Evolutionary conservation across 2,329 filamentous ascomycete species (phyloP).

Genomic region (Talaromyces sp.): DNA sequence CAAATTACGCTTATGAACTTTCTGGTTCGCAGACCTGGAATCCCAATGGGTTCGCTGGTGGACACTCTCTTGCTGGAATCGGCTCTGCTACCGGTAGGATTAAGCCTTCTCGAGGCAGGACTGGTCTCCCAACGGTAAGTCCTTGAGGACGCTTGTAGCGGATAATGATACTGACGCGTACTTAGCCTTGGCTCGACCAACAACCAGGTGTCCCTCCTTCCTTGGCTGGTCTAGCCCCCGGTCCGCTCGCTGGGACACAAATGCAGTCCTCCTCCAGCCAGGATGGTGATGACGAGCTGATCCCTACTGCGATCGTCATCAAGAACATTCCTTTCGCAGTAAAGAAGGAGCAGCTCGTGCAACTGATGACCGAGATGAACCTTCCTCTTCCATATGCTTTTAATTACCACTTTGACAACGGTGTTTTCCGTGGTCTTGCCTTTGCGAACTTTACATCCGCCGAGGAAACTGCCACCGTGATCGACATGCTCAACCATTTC

Average conservation of each 20-base stretch:
- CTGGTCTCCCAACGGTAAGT: slow-evolving; percentile 71
- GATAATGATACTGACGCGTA: slow-evolving; percentile 10
- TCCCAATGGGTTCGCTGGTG: slow-evolving; percentile 66
- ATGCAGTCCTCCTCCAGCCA: slow-evolving; percentile 35
- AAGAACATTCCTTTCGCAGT: slow-evolving; percentile 99
- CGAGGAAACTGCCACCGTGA: slow-evolving; percentile 88
- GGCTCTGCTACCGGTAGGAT: slow-evolving; percentile 56
- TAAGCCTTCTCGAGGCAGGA: slow-evolving; percentile 55
- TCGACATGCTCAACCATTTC: slow-evolving; percentile 90
- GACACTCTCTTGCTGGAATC: slow-evolving; percentile 61
- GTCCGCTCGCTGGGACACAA: slow-evolving; percentile 14
- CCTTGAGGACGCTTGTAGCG: not conserved
- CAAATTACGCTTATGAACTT: slow-evolving; percentile 66
- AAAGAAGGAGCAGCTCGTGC: slow-evolving; percentile 90
- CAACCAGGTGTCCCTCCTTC: slow-evolving; percentile 42
- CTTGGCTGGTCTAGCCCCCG: slow-evolving; percentile 13
- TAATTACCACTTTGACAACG: slow-evolving; percentile 99
- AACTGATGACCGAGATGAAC: slow-evolving; percentile 90
- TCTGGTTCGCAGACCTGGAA: slow-evolving; percentile 74
- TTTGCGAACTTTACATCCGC: slow-evolving; percentile 98
- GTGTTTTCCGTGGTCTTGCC: slow-evolving; percentile 89
- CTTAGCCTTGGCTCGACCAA: slow-evolving; percentile 62
- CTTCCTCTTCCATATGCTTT: slow-evolving; percentile 95
- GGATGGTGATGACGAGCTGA: slow-evolving; percentile 71
- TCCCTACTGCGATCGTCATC: slow-evolving; percentile 97